Evolutionary conservation across 257 asterid species (phyloP).

Genomic region (Jacaranda mimosifolia): DNA sequence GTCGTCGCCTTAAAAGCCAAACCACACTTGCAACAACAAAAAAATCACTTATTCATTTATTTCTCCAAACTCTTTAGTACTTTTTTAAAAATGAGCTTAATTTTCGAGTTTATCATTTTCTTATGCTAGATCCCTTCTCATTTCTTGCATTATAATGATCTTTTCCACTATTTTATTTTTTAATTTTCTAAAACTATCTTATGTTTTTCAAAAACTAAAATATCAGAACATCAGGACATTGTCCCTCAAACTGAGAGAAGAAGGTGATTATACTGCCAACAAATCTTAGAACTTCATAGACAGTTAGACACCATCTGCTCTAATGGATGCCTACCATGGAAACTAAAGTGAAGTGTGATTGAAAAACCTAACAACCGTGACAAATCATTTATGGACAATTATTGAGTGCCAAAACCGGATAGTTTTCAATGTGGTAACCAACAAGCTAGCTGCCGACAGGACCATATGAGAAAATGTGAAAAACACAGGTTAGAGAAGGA

Average conservation of each 20-base stretch:
- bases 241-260: constrained; percentile 15
- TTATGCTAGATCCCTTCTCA: neutral
- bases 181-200: neutral
- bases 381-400: neutral
- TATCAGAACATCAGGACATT: constrained; percentile 1
- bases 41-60: neutral
- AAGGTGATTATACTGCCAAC: neutral
- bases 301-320: neutral
- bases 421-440: neutral
- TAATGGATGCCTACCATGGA: constrained; percentile 12
- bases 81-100: neutral
- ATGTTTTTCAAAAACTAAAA: neutral
- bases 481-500: neutral
- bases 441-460: neutral
- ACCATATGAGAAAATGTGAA: constrained; percentile 12
- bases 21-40: neutral
- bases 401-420: neutral
- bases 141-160: neutral
- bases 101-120: neutral
- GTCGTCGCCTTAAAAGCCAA: neutral
- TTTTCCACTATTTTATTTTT: neutral
- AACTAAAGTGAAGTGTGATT: neutral
- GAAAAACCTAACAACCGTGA: neutral
- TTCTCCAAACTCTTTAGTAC: neutral
- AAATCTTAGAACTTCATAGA: constrained; percentile 18